Base-by-base conservation (phyloP, 305 asterid species). In the Fraxinus latifolia region DNA sequence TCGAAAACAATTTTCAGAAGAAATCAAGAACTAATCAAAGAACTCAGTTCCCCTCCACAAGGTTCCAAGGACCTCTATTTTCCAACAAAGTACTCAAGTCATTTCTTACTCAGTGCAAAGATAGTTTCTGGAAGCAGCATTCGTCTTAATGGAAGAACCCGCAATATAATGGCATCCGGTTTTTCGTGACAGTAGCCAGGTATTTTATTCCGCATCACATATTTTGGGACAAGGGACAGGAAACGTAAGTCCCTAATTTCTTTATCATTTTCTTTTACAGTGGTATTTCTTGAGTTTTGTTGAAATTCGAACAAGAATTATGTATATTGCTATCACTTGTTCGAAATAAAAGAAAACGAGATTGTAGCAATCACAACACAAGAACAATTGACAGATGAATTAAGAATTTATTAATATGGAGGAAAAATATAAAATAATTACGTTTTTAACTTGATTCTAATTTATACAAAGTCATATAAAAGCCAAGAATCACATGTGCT, bases 91-190 rank as follows among this genome's bases (percentile, higher is more conserved):
- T 82, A 85, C 76, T 77, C 91, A 90, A 84, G 21, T 55, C 93
- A 4, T 88, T 88, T 76, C n/a, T 83, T 14, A 81, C 75, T 71
- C 90, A 91, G 83, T 89, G 87, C 83, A 84, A 81, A 79, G 91
- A 89, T 73, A 85, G 93, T 77, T 80, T 87, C 82, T 89, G 91
- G 94, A 91, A 89, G 83, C 91, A 88, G 72, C 77, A 78, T 21
- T 86, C 81, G 89, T 88, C 92, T 31, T 88, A 89, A 76, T 91
- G 93, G 91, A 77, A 92, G 50, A 62, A 89, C 34, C 88, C 89
- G 9, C 85, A 75, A 5, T 89, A 89, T 25, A 90, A 89, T 67
- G 86, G 84, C 55, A 55, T 85, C 79, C 84, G 90, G 17, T 87
- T 89, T 78, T 80, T 87, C 31, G 73, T 87, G 87, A 78, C 94